These are phyloP conservation scores for Kondoa subrosea DNA, from an alignment of 768 basidiomycete species.

Conservation along the genomic window DNA sequence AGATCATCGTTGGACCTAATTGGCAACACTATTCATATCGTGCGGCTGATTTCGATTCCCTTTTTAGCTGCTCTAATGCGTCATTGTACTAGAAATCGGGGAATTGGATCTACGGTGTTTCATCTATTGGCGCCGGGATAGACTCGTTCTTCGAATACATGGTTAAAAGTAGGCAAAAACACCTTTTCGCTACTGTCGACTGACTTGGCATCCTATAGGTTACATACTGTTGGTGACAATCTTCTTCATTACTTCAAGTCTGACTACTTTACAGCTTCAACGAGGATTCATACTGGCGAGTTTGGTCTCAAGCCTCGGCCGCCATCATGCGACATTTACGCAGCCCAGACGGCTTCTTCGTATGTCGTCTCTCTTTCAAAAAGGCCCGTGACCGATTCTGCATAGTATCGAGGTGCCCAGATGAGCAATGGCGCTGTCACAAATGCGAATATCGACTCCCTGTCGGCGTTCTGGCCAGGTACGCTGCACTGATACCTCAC, in stretches of 20 bases:
- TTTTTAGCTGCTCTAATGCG: conserved; percentile 1
- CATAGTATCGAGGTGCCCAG: conserved; percentile 68
- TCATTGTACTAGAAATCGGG: conserved; percentile 15
- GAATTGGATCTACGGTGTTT: conserved; percentile 33
- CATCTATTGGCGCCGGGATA: conserved; percentile 78
- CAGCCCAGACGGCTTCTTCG: conserved; percentile 73
- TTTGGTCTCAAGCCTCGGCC: conserved; percentile 68
- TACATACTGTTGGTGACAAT: conserved; percentile 20
- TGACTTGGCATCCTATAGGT: background rate
- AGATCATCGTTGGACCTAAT: conserved; percentile 67
- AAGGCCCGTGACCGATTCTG: background rate
- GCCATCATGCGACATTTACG: conserved; percentile 72
- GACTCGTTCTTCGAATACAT: conserved; percentile 94
- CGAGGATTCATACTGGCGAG: conserved; percentile 61
- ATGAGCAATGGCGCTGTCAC: conserved; percentile 58
- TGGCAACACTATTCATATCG: conserved; percentile 70
- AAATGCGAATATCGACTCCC: conserved; percentile 70
- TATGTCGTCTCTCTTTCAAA: conserved; percentile 31
- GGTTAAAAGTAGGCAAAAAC: conserved; percentile 55
- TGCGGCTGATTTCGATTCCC: conserved; percentile 44
- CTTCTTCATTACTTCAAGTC: background rate
- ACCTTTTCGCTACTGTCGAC: too few species aligned
- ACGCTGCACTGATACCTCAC: background rate
- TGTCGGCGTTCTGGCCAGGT: conserved; percentile 92
- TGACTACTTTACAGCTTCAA: conserved; percentile 34